These are phyloP conservation scores for Aspergillus puulaauensis DNA, from an alignment of 2,329 filamentous ascomycete species.

Conservation along the genomic window DNA sequence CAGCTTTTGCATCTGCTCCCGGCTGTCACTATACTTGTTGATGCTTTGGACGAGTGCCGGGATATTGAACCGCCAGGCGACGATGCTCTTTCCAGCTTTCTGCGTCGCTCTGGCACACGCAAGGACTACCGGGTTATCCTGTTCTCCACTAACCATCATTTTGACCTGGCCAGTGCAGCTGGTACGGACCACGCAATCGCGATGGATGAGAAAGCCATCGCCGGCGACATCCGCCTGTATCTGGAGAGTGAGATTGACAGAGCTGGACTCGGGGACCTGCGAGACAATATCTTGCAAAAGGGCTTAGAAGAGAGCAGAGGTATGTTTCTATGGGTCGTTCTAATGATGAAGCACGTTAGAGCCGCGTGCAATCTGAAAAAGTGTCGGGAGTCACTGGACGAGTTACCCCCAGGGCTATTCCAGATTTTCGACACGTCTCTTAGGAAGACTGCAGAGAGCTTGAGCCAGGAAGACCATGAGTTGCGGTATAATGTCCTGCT, in stretches of 20 bases:
- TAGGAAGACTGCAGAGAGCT: not conserved
- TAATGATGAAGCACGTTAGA: not conserved
- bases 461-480: not conserved
- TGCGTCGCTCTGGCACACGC: not conserved
- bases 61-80: not conserved
- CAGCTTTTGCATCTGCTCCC: not conserved
- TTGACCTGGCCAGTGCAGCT: not conserved
- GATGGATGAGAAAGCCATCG: not conserved
- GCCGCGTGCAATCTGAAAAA: not conserved
- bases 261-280: not conserved
- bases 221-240: not conserved
- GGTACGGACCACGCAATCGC: not conserved
- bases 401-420: not conserved
- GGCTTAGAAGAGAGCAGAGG: not conserved
- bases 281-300: not conserved
- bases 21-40: not conserved
- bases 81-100: not conserved
- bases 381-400: not conserved
- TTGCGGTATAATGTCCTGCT: not conserved
- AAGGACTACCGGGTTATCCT: not conserved
- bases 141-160: not conserved
- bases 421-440: not conserved
- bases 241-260: not conserved
- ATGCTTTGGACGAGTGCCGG: not conserved
- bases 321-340: not conserved